phyloP scores from a whole-genome alignment of 495 filamentous ascomycete genomes.

The Penicillium dipodomyicola region DNA sequence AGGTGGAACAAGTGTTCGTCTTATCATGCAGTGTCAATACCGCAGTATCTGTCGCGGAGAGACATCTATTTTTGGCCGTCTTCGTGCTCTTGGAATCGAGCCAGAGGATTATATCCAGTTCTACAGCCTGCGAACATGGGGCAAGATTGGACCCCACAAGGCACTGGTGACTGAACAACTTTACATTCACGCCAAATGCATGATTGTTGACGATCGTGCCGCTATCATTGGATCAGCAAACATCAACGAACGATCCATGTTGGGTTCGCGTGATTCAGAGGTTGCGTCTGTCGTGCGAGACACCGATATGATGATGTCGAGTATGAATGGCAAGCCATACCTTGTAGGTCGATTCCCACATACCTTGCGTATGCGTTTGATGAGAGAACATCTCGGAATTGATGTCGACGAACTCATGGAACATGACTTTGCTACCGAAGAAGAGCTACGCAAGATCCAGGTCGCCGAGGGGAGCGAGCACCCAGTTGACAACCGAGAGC shows the following conservation, averaged over 20 bases:
- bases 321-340: slow-evolving; percentile 85
- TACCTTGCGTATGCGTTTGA: slow-evolving; percentile 86
- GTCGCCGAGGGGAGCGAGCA: slow-evolving; percentile 35
- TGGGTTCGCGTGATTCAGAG: slow-evolving; percentile 88
- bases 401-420: slow-evolving; percentile 91
- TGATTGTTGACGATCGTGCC: slow-evolving; percentile 92
- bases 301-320: slow-evolving; percentile 89
- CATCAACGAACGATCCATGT: slow-evolving; percentile 97
- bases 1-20: slow-evolving; percentile 86
- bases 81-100: slow-evolving; percentile 80
- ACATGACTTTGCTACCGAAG: slow-evolving; percentile 59
- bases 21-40: slow-evolving; percentile 98
- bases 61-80: slow-evolving; percentile 84
- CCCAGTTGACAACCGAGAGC: slow-evolving; percentile 24
- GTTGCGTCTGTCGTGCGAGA: slow-evolving; percentile 88
- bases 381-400: slow-evolving; percentile 95
- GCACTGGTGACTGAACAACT: slow-evolving; percentile 91
- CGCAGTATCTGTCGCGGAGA: slow-evolving; percentile 95
- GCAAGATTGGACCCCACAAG: slow-evolving; percentile 77
- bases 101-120: slow-evolving; percentile 97
- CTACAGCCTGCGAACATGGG: slow-evolving; percentile 90
- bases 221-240: slow-evolving; percentile 97
- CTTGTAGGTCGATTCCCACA: slow-evolving; percentile 90
- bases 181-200: slow-evolving; percentile 97
- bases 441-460: slow-evolving; percentile 44